Evolutionary conservation across 1,139 yeast genomes (phyloP).

Genomic region (Yueomyces sp.): DNA sequence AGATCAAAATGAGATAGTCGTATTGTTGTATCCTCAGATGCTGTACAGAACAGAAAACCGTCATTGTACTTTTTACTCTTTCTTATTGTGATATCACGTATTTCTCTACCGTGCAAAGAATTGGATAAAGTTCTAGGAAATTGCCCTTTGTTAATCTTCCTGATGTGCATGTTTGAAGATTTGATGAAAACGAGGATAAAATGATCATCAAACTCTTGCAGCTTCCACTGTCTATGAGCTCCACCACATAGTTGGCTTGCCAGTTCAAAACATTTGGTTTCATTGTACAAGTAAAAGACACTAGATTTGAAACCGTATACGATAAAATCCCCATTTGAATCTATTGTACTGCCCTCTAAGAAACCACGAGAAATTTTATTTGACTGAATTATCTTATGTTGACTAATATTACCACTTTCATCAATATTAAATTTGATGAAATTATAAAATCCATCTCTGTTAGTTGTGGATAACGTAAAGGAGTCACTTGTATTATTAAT

Average conservation of each 20-base stretch:
- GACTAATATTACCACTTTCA: constrained; percentile 3
- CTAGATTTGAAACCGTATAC: constrained; percentile 77
- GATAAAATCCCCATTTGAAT: constrained; percentile 37
- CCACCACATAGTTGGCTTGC: constrained; percentile 80
- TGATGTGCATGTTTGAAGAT: constrained; percentile 33
- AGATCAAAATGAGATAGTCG: constrained; percentile 36
- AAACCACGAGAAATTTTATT: constrained; percentile 66
- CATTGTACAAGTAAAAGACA: constrained; percentile 72
- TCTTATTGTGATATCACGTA: constrained; percentile 51
- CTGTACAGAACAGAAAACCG: constrained; percentile 44
- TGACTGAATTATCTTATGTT: constrained; percentile 32
- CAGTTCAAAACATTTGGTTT: constrained; percentile 60
- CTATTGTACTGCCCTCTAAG: constrained; percentile 54
- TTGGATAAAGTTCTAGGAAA: constrained; percentile 27
- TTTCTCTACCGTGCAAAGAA: constrained; percentile 89
- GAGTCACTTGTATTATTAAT: constrained; percentile 20
- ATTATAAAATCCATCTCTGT: constrained; percentile 55
- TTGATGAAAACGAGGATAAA: constrained; percentile 39
- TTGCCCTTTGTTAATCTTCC: constrained; percentile 16
- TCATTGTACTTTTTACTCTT: constrained; percentile 14
- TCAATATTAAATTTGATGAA: constrained; percentile 10
- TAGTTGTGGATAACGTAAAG: constrained; percentile 32
- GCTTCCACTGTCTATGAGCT: constrained; percentile 71
- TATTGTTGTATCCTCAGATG: constrained; percentile 81
- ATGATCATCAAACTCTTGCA: constrained; percentile 12